Evolutionary conservation across 345 rosid genomes (phyloP).

Genomic region (Leavenworthia alabamica): DNA sequence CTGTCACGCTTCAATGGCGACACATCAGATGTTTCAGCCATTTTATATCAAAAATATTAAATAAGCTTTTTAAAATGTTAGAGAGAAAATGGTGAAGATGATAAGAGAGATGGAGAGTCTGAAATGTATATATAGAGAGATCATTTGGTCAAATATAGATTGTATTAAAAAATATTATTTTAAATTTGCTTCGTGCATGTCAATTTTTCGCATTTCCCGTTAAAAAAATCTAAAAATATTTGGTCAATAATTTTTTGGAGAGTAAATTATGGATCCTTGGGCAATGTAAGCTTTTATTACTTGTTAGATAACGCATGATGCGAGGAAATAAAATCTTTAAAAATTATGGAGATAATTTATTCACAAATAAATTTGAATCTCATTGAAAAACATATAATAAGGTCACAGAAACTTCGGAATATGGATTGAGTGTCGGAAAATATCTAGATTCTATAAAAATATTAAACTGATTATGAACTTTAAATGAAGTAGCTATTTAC

Average conservation of each 20-base stretch:
- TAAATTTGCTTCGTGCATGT: conserved; percentile 25
- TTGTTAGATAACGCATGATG: neutral
- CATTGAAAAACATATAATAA: neutral
- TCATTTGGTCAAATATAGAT: conserved; percentile 41
- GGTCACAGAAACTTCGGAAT: neutral
- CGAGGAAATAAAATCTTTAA: neutral
- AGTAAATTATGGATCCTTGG: conserved; percentile 6
- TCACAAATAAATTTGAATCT: neutral
- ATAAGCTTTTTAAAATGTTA: neutral
- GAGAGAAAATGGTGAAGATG: conserved; percentile 24
- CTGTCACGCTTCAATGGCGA: conserved; percentile 46
- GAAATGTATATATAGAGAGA: conserved; percentile 47
- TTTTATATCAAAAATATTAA: neutral
- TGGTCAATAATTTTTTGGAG: neutral
- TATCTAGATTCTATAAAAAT: neutral
- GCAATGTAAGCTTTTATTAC: conserved; percentile 13
- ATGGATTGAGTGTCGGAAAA: conserved; percentile 5
- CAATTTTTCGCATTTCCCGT: conserved; percentile 13
- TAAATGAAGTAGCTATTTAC: too few relatives aligned
- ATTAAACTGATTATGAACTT: too few relatives aligned
- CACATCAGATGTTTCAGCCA: conserved; percentile 39
- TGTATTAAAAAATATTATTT: conserved; percentile 5
- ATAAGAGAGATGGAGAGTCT: conserved; percentile 34
- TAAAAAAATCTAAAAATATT: conserved; percentile 3
- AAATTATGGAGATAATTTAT: neutral